Evolutionary conservation across 345 rosid species (phyloP).

Genomic region (Linum lewisii): DNA sequence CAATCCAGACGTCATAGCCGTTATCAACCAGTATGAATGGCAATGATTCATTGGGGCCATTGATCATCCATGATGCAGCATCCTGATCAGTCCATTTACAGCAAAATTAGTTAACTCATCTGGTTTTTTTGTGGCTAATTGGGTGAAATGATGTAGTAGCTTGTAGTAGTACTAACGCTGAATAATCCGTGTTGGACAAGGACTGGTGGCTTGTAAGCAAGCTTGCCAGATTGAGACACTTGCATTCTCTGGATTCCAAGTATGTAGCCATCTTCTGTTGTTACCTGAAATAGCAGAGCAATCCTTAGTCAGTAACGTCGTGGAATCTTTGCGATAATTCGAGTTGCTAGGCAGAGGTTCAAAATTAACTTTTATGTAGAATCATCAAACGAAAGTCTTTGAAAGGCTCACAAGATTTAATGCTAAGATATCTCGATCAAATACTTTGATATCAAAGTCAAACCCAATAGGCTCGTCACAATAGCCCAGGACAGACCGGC

Average conservation of each 20-base stretch:
- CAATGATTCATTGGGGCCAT: constrained; percentile 22
- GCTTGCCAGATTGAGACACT: constrained; percentile 11
- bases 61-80: constrained; percentile 29
- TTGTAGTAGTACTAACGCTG: constrained; percentile 16
- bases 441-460: too few relatives aligned
- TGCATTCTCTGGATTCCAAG: constrained; percentile 42
- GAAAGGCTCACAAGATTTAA: too few relatives aligned
- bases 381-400: too few relatives aligned
- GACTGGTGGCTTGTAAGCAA: constrained; percentile 36
- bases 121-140: background rate
- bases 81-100: constrained; percentile 17
- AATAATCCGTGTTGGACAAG: constrained; percentile 42
- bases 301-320: background rate
- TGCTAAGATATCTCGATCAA: too few relatives aligned
- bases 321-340: background rate
- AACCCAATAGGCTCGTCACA: too few relatives aligned
- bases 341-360: background rate
- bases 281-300: constrained; percentile 26
- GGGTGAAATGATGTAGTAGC: background rate
- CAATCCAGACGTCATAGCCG: constrained; percentile 39
- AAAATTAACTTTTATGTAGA: too few relatives aligned
- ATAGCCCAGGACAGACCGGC: too few relatives aligned
- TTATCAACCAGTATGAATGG: constrained; percentile 32
- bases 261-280: constrained; percentile 43
- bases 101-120: background rate